Evolutionary conservation across 1,284 basidiomycete genomes (phyloP).

Genomic region (Coniferiporia sulphurascens): DNA sequence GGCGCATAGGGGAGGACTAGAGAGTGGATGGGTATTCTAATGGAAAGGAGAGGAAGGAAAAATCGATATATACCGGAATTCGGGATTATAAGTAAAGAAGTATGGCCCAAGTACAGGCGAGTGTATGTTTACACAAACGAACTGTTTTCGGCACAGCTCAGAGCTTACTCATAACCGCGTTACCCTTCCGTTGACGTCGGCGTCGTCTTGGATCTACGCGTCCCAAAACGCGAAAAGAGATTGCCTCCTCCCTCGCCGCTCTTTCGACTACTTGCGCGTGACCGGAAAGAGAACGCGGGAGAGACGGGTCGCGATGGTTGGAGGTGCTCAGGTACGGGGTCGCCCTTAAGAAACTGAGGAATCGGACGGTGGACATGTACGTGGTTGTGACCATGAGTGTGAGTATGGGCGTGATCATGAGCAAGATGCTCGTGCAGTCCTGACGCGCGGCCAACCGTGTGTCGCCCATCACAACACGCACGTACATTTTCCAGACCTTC

Average conservation of each 20-base stretch:
- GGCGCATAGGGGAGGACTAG: neutral
- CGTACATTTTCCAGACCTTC: constrained; percentile 94
- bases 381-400: constrained; percentile 26
- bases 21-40: neutral
- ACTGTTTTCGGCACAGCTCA: neutral
- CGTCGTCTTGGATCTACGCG: constrained; percentile 16
- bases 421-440: constrained; percentile 47
- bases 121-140: neutral
- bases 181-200: constrained; percentile 1
- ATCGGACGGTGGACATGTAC: constrained; percentile 20
- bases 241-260: constrained; percentile 13
- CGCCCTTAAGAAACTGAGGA: constrained; percentile 7
- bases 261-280: constrained; percentile 16
- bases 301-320: constrained; percentile 16
- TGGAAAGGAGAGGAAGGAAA: neutral
- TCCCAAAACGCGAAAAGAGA: constrained; percentile 17
- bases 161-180: neutral
- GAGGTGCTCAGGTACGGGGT: constrained; percentile 7
- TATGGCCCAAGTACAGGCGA: neutral
- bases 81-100: neutral
- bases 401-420: constrained; percentile 48
- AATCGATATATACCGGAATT: neutral
- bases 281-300: constrained; percentile 18
- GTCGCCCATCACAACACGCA: constrained; percentile 91
- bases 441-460: constrained; percentile 67